Percentiles rank a stretch among this genome's conserved stretches.
phyloP scores from a whole-genome alignment of 257 asterid species.

The Capsicum chinense region DNA sequence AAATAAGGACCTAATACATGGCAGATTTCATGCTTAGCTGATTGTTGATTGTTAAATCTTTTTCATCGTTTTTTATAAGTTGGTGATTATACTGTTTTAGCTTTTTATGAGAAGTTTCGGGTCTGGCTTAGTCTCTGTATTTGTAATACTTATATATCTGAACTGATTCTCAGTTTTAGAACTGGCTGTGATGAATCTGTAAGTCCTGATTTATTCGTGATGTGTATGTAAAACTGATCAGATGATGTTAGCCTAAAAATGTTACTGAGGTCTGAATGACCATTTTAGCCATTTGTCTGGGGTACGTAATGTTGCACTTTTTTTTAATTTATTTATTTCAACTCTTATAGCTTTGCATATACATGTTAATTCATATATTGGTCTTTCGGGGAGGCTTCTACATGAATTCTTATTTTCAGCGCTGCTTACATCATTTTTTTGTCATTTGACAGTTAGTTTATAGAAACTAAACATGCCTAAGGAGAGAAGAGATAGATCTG shows the following conservation, averaged over 20 bases:
- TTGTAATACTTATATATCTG: neutral
- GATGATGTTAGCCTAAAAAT: neutral
- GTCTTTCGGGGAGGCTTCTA: neutral
- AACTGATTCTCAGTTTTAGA: neutral
- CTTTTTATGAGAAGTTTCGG: neutral
- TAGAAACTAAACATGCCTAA: constrained; percentile 61
- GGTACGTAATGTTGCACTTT: neutral
- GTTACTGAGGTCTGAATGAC: neutral
- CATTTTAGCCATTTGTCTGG: neutral
- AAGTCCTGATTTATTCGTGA: neutral
- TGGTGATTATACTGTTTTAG: neutral
- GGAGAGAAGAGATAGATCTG: constrained; percentile 72
- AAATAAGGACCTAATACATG: neutral
- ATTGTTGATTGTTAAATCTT: neutral
- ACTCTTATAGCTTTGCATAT: neutral
- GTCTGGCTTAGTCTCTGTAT: neutral
- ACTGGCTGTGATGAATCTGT: neutral
- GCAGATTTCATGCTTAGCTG: neutral
- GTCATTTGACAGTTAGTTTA: constrained; percentile 22
- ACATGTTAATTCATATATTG: neutral
- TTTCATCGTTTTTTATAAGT: neutral
- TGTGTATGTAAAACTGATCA: neutral
- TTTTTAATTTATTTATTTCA: neutral
- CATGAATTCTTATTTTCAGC: neutral
- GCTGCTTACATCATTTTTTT: constrained; percentile 24